phyloP scores from a whole-genome alignment of 208 protist species.

The Wallacemonas sp. region DNA sequence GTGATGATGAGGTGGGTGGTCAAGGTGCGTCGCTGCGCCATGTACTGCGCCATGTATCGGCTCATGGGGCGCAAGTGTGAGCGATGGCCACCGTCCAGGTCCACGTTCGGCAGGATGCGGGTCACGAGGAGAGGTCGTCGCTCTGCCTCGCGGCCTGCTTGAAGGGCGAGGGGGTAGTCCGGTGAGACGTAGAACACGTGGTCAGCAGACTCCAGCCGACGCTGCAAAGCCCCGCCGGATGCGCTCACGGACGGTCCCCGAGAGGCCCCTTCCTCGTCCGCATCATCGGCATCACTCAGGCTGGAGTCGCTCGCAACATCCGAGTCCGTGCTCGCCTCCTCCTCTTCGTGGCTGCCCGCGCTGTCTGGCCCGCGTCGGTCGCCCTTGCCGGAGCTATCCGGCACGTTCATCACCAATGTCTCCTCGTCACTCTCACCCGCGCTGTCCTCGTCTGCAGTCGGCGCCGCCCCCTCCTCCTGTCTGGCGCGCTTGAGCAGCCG shows the following conservation, averaged over 20 bases:
- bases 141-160: constrained; percentile 63
- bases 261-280: background rate
- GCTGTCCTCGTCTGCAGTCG: background rate
- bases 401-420: background rate
- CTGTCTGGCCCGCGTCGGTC: background rate
- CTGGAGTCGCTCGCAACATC: background rate
- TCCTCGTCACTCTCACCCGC: background rate
- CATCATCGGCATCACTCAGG: background rate
- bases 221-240: background rate
- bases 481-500: background rate
- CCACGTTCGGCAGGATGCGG: constrained; percentile 38
- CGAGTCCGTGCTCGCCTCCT: background rate
- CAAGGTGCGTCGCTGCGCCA: constrained; percentile 41
- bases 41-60: constrained; percentile 32
- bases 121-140: constrained; percentile 43
- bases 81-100: constrained; percentile 22
- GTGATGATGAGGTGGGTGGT: constrained; percentile 23
- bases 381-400: background rate
- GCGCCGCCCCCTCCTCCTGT: background rate
- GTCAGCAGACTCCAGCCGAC: constrained; percentile 5
- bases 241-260: background rate
- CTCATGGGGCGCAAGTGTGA: constrained; percentile 16
- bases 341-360: background rate
- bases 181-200: constrained; percentile 25
- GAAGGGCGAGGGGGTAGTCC: constrained; percentile 43